Evolutionary conservation across 2,329 filamentous ascomycete genomes (phyloP), one percentile per base, ranked within the genome.

Genomic region (Ceratocystis destructans): DNA sequence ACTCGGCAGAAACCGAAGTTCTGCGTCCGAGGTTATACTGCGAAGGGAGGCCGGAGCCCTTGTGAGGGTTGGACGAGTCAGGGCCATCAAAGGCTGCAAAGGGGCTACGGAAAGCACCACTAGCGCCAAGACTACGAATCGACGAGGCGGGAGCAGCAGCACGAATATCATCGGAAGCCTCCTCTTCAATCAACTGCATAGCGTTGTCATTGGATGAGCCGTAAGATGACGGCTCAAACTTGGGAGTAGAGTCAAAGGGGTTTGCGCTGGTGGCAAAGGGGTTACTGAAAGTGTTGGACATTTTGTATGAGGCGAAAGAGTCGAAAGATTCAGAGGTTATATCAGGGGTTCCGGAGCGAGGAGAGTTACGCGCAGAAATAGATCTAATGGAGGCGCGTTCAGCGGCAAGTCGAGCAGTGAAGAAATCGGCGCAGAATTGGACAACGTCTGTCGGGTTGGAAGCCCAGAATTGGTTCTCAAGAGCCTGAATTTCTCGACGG

Each of bases 1-100:
- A 96, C 77, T 99, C 94, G 63, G 94, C 94, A 50, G 94, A 97
- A 64, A 99, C 94, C 2, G 94, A 97, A 48, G 92, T 96, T 72
- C 94, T 89, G 70, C 94, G 88, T 71, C 85, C 89, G 77, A 96
- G 87, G 75, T 96, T 96, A 78, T 96, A 97, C 75, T 97, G 92
- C 71, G 84, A 88, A 66, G 94, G 94, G 73, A 96, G 90, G 71
- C 84, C 86, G 70, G 89, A 86, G 48, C 82, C 77, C 67, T 81
- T 80, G 25, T 79, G 74, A 71, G 75, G 76, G 74, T 80, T 73
- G 71, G 79, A 65, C 68, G 73, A 71, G 55, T 83, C 81, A 33
- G 75, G 70, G 44, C 75, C 74, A 69, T 79, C 79, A 70, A 82
- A 80, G 48, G 77, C 79, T 33, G 82, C 82, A 71, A 85, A 85